Conservation (phyloP, 2,329 filamentous ascomycete species). For the Botrytis paeoniae region DNA sequence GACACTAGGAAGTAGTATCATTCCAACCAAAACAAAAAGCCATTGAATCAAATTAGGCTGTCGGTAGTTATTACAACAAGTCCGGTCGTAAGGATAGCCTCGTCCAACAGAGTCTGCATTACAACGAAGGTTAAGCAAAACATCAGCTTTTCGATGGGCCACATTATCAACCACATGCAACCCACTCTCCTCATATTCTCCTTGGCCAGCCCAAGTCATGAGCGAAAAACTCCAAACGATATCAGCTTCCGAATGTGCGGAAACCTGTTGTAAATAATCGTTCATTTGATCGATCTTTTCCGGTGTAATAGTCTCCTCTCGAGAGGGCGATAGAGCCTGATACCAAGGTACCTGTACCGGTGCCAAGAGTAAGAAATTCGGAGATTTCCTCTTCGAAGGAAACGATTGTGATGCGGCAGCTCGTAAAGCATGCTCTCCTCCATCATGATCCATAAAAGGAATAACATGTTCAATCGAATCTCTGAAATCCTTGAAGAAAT, state of each 20-base stretch:
- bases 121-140: constrained; percentile 51
- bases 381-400: constrained; percentile 26
- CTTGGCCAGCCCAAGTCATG: constrained; percentile 44
- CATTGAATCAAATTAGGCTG: constrained; percentile 41
- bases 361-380: constrained; percentile 34
- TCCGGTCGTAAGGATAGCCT: constrained; percentile 46
- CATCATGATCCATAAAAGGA: constrained; percentile 38
- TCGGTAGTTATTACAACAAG: constrained; percentile 51
- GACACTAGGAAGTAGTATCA: constrained; percentile 36
- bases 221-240: constrained; percentile 50
- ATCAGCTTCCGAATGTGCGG: constrained; percentile 42
- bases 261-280: constrained; percentile 45
- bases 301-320: constrained; percentile 45
- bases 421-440: constrained; percentile 29
- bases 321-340: constrained; percentile 33
- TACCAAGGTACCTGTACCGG: constrained; percentile 39
- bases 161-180: constrained; percentile 48
- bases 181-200: constrained; percentile 46
- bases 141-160: constrained; percentile 48
- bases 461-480: constrained; percentile 46
- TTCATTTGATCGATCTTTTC: constrained; percentile 53
- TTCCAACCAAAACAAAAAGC: constrained; percentile 36
- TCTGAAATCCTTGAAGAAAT: constrained; percentile 46
- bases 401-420: constrained; percentile 27
- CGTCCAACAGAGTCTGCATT: constrained; percentile 45